A percentile compares a stretch with the other conserved stretches of the same genome.
These are phyloP conservation scores for Suillus hirtellus DNA, from an alignment of 768 basidiomycete genomes.

Conservation along the genomic window DNA sequence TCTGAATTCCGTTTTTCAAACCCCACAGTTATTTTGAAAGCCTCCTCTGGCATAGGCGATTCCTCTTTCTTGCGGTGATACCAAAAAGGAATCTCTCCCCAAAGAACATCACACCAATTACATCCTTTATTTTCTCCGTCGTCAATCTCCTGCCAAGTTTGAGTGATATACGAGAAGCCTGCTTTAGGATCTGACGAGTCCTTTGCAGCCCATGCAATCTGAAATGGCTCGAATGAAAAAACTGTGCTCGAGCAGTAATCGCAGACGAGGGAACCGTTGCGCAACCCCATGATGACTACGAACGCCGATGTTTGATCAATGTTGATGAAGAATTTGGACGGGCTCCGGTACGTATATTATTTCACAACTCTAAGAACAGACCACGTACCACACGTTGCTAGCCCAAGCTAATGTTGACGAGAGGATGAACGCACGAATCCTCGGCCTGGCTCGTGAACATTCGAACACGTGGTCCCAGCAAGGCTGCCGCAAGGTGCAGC, in stretches of 20 bases:
- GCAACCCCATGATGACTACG: not conserved
- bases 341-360: not conserved
- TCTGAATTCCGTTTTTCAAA: not conserved
- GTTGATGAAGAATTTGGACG: not conserved
- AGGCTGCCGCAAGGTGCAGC: no score
- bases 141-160: conserved; percentile 12
- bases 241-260: not conserved
- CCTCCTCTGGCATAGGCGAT: conserved; percentile 5
- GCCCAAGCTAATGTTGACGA: not conserved
- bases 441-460: not conserved
- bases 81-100: conserved; percentile 6
- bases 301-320: not conserved
- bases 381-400: not conserved
- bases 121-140: conserved; percentile 6
- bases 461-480: not conserved
- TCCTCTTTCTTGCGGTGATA: conserved; percentile 4
- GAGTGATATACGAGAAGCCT: conserved; percentile 10
- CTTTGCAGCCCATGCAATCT: conserved; percentile 5
- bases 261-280: conserved; percentile 5
- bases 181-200: not conserved
- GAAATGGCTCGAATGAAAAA: conserved; percentile 6
- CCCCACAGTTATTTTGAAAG: conserved; percentile 8
- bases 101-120: conserved; percentile 8
- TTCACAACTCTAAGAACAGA: not conserved
- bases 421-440: not conserved